phyloP scores from a whole-genome alignment of 2,329 filamentous ascomycete species.

The Pseudopyricularia javanii region DNA sequence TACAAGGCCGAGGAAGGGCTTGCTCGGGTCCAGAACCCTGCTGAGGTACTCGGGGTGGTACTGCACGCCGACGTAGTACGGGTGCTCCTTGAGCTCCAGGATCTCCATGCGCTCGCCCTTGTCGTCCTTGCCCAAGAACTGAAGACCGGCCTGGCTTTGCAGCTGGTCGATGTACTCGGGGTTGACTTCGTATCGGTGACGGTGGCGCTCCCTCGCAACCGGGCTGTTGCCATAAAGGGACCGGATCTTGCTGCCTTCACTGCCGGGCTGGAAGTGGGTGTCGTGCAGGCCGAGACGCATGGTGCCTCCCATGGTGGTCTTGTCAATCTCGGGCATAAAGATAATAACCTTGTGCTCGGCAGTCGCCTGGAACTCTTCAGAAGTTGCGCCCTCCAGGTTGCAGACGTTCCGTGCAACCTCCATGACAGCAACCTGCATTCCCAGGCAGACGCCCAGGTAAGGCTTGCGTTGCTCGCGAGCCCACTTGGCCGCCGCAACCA shows the following conservation, averaged over 20 bases:
- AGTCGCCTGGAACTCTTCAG: conserved; percentile 40
- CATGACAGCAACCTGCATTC: conserved; percentile 87
- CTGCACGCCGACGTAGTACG: conserved; percentile 62
- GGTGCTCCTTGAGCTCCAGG: conserved; percentile 63
- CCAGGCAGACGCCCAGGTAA: conserved; percentile 82
- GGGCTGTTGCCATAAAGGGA: conserved; percentile 48
- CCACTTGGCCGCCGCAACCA: conserved; percentile 80
- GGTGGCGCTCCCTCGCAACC: conserved; percentile 53
- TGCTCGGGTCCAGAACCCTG: conserved; percentile 60
- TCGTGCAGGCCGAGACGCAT: conserved; percentile 65
- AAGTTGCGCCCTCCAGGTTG: conserved; percentile 42
- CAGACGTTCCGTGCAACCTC: conserved; percentile 73
- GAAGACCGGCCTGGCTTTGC: conserved; percentile 45
- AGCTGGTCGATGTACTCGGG: conserved; percentile 53
- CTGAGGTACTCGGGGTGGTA: conserved; percentile 81
- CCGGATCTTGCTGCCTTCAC: conserved; percentile 60
- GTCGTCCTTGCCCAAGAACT: conserved; percentile 66
- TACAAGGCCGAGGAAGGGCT: conserved; percentile 74
- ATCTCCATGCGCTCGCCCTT: conserved; percentile 65
- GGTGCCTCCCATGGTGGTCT: conserved; percentile 62
- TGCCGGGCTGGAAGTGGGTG: conserved; percentile 56
- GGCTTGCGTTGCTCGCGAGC: conserved; percentile 71
- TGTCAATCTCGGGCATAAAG: conserved; percentile 78
- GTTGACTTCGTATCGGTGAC: conserved; percentile 75
- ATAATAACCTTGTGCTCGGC: conserved; percentile 64